Conservation (phyloP, 306 rosid genomes). For the Begonia fuchsioides region DNA sequence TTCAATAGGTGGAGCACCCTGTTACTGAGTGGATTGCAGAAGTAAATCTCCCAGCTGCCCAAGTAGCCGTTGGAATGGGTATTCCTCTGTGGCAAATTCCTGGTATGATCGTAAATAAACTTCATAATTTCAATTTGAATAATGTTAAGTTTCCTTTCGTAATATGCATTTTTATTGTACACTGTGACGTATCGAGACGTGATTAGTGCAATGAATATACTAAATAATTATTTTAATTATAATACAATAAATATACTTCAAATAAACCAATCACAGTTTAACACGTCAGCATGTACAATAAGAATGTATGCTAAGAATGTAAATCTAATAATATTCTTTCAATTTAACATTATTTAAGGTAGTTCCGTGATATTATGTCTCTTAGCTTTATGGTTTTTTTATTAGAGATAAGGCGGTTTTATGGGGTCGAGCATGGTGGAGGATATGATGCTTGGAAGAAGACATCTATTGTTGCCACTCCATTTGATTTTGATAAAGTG, state of each 20-base stretch:
- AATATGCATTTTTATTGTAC: too few relatives aligned
- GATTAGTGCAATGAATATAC: too few relatives aligned
- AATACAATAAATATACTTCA: too few relatives aligned
- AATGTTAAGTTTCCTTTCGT: too few relatives aligned
- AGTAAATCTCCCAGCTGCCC: constrained; percentile 95
- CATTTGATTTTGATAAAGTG: constrained; percentile 86
- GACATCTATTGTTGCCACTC: constrained; percentile 59
- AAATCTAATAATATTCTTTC: too few relatives aligned
- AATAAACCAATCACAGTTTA: too few relatives aligned
- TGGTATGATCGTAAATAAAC: constrained; percentile 30
- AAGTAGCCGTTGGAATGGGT: constrained; percentile 94
- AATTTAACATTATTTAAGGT: constrained; percentile 4
- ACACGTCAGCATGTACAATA: too few relatives aligned
- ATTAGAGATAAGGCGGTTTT: constrained; percentile 86
- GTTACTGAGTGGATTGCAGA: constrained; percentile 99
- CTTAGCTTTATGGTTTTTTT: constrained; percentile 13
- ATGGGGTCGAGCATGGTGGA: constrained; percentile 85
- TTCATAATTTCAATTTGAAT: constrained; percentile 5
- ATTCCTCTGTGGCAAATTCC: constrained; percentile 99
- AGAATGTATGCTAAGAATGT: too few relatives aligned
- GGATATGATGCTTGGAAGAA: constrained; percentile 95
- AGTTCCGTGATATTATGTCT: constrained; percentile 8
- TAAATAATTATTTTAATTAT: too few relatives aligned
- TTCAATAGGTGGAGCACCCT: constrained; percentile 85
- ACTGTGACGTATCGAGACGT: too few relatives aligned